Conservation (phyloP, 2,329 filamentous ascomycete genomes). For the Escovopsis sp. region DNA sequence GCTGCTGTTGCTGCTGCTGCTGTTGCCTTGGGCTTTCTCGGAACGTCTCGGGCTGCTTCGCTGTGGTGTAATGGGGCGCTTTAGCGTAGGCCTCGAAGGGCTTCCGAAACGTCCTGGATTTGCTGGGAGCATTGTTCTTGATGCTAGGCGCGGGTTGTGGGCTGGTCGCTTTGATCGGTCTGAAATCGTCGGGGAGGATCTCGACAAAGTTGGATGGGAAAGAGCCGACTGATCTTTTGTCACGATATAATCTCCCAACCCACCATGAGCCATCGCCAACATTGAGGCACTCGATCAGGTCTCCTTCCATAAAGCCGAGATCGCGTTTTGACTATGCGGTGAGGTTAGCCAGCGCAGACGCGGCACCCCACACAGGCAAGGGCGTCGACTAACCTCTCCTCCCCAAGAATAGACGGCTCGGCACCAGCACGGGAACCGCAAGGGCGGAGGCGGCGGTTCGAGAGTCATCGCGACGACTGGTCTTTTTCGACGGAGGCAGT, state of each 20-base stretch:
- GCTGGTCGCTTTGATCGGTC: constrained; percentile 51
- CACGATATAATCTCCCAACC: constrained; percentile 82
- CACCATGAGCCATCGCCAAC: constrained; percentile 97
- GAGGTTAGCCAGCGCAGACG: constrained; percentile 10
- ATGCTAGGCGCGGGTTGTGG: constrained; percentile 42
- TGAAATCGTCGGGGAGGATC: constrained; percentile 71
- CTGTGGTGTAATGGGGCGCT: constrained; percentile 50
- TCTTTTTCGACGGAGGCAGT: not conserved
- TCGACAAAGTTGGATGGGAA: constrained; percentile 98
- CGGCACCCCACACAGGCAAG: not conserved
- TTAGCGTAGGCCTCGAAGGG: constrained; percentile 54
- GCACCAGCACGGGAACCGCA: constrained; percentile 80
- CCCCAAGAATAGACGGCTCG: constrained; percentile 87
- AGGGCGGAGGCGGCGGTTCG: constrained; percentile 49
- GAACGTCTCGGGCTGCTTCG: constrained; percentile 45
- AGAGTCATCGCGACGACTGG: constrained; percentile 31
- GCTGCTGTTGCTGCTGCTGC: not conserved
- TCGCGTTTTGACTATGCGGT: constrained; percentile 65
- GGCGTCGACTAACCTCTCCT: constrained; percentile 48
- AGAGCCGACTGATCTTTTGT: constrained; percentile 77
- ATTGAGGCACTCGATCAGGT: constrained; percentile 95
- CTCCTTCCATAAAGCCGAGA: constrained; percentile 91
- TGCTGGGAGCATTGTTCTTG: constrained; percentile 41
- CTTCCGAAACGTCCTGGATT: constrained; percentile 49
- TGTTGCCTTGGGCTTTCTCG: constrained; percentile 25